phyloP scores from a whole-genome alignment of 106 monocot genomes.

The Acanthochlamys bracteata region DNA sequence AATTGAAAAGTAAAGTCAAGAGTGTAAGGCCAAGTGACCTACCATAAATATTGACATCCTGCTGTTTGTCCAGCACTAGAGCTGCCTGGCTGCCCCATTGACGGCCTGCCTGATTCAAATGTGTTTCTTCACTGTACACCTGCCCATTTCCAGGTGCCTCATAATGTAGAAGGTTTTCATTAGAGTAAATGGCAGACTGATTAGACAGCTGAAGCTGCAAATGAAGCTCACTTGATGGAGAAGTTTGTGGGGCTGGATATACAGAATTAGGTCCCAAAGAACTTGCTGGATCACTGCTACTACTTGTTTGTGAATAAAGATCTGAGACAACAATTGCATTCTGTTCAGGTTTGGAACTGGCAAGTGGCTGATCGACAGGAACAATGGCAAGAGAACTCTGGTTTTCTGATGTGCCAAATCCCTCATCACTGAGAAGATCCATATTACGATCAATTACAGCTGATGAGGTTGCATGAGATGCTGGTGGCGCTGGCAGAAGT shows the following conservation, averaged over 20 bases:
- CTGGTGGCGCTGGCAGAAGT: conserved; percentile 1
- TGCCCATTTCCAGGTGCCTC: conserved; percentile 7
- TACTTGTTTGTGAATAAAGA: conserved; percentile 16
- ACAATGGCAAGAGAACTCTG: conserved; percentile 32
- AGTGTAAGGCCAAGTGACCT: neutral
- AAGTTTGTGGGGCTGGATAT: conserved; percentile 1
- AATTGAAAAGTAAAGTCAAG: too few species aligned
- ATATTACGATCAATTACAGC: conserved; percentile 7
- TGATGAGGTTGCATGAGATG: conserved; percentile 2
- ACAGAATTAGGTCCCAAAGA: conserved; percentile 7
- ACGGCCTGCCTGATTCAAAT: conserved; percentile 9
- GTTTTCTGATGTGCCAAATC: conserved; percentile 6
- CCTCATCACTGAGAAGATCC: conserved; percentile 10
- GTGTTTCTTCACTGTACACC: conserved; percentile 7
- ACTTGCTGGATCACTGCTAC: neutral
- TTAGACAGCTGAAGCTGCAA: conserved; percentile 7
- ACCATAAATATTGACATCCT: conserved; percentile 7
- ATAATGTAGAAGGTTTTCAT: conserved; percentile 8
- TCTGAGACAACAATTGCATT: conserved; percentile 31
- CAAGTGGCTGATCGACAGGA: conserved; percentile 17
- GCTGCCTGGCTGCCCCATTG: conserved; percentile 13
- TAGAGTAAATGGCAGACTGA: conserved; percentile 13
- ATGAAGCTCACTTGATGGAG: neutral
- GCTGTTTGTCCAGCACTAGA: conserved; percentile 10
- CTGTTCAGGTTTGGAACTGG: conserved; percentile 25